Base-by-base conservation (phyloP, 352 stramenopile genomes). In the Pythium periplocum region DNA sequence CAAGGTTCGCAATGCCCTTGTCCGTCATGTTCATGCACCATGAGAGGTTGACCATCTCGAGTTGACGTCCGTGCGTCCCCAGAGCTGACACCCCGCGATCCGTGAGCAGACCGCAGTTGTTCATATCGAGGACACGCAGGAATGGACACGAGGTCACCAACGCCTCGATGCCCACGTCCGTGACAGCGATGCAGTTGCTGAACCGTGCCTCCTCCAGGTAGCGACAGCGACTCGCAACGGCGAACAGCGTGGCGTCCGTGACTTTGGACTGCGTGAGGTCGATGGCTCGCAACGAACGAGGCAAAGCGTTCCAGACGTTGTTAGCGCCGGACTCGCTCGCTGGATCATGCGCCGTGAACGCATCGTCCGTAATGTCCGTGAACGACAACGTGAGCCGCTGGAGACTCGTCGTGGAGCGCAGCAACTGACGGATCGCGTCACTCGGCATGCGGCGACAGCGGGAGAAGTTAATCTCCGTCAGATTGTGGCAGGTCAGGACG, bases 1-100 rank as follows among this genome's bases (percentile, higher is more conserved):
- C 78, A 32, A 95, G 44, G 53, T 85, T 75, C 53, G 79, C 66
- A 35, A 92, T 68, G 47, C 83, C 80, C 56, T 90, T 87, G 71
- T 95, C 85, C 7, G 85, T 95, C 54, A 95, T 87, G 66, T 93
- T 92, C 69, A 93, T 85, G 64, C 83, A 93, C 85, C 85, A 95
- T 47, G 83, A 90, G 34, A 95, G 48, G 53, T 93, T 88, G 37
- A 95, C 57, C 30, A 54, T 61, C 52, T 87, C 71, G 42, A 95
- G 68, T 9, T 71, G 73, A 42, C 79, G 70, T 31, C 68, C 75
- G 42, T 87, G 68, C 4, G 36, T 48, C 33, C 72, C 81, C 7
- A 89, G 53, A n/a, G 75, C 70, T 31, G 66, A 59, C 6, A 90
- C 76, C 12, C 82, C 77, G 17, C 76, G 71, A 57, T 95, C 84